Conservation (phyloP, 2,329 filamentous ascomycete species). For the Microsporum ferrugineum region DNA sequence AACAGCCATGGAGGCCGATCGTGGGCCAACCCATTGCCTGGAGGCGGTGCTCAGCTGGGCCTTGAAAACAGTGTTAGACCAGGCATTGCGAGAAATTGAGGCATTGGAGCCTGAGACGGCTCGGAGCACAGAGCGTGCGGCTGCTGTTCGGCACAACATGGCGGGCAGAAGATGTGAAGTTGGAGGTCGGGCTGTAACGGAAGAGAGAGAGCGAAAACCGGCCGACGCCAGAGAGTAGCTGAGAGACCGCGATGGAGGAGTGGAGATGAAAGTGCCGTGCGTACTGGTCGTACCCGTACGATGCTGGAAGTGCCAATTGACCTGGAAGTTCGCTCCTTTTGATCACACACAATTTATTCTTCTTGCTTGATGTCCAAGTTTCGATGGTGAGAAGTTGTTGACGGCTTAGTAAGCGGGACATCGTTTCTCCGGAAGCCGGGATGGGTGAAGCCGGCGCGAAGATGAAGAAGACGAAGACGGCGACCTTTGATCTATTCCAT, state of each 20-base stretch:
- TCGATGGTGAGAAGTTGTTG: not conserved
- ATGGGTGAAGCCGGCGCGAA: not conserved
- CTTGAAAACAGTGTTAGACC: conserved; percentile 34
- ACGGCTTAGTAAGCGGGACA: not conserved
- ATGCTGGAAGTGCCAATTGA: conserved; percentile 1
- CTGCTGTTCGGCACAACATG: conserved; percentile 38
- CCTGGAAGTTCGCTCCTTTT: not conserved
- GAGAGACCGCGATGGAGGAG: not conserved
- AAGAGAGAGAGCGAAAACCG: not conserved
- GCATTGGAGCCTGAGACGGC: conserved; percentile 34
- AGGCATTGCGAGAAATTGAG: conserved; percentile 31
- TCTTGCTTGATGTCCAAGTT: not conserved
- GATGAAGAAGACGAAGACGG: not conserved
- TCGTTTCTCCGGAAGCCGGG: not conserved
- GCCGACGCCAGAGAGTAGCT: not conserved
- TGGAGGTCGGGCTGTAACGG: not conserved
- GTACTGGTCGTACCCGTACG: conserved; percentile 1
- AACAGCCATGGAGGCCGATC: conserved; percentile 31
- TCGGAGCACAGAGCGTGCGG: conserved; percentile 36
- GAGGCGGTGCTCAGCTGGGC: conserved; percentile 35
- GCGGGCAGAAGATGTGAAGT: conserved; percentile 22
- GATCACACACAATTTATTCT: not conserved
- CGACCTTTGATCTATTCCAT: no score
- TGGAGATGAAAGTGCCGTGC: not conserved
- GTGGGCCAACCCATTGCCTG: conserved; percentile 27